Evolutionary conservation across 2,329 filamentous ascomycete species (phyloP).

Genomic region (Fusarium tricinctum): DNA sequence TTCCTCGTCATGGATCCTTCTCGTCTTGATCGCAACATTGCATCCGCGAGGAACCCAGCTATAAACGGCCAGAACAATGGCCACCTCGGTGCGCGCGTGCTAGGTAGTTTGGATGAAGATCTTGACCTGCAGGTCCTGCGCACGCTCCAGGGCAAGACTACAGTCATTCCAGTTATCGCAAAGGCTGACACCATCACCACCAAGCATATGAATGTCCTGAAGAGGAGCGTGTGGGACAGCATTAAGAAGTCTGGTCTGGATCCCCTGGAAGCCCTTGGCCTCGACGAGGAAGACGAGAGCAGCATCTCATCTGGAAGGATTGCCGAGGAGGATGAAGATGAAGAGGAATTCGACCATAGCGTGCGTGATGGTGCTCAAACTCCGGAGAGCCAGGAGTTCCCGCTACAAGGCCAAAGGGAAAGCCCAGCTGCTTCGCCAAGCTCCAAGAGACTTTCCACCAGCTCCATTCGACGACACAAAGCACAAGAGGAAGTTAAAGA

Average conservation of each 20-base stretch:
- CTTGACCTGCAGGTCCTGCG: constrained; percentile 92
- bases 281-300: constrained; percentile 80
- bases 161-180: constrained; percentile 93
- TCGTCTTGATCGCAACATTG: constrained; percentile 86
- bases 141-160: constrained; percentile 91
- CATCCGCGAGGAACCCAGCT: constrained; percentile 70
- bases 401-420: constrained; percentile 54
- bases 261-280: constrained; percentile 85
- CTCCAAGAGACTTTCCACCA: constrained; percentile 62
- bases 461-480: constrained; percentile 62
- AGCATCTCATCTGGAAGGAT: constrained; percentile 68
- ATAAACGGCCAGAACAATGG: constrained; percentile 66
- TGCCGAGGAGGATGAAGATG: constrained; percentile 65
- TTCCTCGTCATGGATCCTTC: constrained; percentile 92
- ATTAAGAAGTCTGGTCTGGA: constrained; percentile 89
- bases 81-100: constrained; percentile 59
- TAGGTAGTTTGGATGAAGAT: constrained; percentile 85
- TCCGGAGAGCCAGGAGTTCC: constrained; percentile 55
- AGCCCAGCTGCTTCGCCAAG: constrained; percentile 55
- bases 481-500: constrained; percentile 62
- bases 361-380: constrained; percentile 41
- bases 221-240: constrained; percentile 90
- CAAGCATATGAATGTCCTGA: constrained; percentile 91
- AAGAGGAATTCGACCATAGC: constrained; percentile 35
- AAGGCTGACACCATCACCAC: constrained; percentile 98